phyloP scores from a whole-genome alignment of 345 rosid genomes.

The Syzygium aqueum region DNA sequence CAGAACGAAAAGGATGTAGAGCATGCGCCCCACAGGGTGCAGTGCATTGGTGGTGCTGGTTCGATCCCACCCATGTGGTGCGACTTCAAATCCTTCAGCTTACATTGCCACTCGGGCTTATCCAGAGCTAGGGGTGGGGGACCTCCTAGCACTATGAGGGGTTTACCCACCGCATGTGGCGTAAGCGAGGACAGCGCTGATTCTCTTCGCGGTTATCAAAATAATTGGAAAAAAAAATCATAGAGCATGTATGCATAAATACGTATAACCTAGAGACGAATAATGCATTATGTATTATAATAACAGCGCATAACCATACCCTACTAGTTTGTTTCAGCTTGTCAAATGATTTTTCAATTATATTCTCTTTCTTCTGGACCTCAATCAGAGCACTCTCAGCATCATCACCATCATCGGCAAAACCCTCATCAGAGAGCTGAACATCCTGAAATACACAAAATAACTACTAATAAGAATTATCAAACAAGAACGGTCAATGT shows the following conservation, averaged over 20 bases:
- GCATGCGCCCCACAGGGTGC: background rate
- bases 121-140: background rate
- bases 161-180: background rate
- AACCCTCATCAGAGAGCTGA: constrained; percentile 18
- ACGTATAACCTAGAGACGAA: background rate
- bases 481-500: background rate
- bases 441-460: constrained; percentile 31
- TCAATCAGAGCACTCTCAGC: constrained; percentile 36
- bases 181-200: background rate
- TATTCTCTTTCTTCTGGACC: constrained; percentile 49
- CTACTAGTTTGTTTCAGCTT: constrained; percentile 76
- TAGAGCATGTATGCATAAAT: background rate
- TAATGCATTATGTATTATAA: background rate
- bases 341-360: constrained; percentile 68
- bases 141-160: background rate
- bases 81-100: background rate
- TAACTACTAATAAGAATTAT: background rate
- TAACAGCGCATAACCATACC: constrained; percentile 27
- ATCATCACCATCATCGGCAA: constrained; percentile 18
- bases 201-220: background rate
- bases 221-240: background rate
- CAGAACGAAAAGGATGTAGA: background rate
- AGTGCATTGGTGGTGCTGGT: background rate
- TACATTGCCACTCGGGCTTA: background rate
- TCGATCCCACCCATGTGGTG: background rate